Evolutionary conservation across 1,284 basidiomycete species (phyloP).

Genomic region (Kwoniella shivajii): DNA sequence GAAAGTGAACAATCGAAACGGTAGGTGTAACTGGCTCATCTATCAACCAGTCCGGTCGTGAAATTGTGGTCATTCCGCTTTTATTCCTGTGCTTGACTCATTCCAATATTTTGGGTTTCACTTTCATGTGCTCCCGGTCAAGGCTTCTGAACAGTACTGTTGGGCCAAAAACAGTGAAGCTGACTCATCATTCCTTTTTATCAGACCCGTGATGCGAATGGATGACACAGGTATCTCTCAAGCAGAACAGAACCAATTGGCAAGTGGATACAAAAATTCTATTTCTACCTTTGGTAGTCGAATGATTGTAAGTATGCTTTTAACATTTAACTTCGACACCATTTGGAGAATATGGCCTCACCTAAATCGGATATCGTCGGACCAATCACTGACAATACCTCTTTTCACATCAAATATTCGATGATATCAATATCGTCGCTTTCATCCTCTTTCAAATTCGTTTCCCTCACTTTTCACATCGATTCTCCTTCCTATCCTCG

Average conservation of each 20-base stretch:
- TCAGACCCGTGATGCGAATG: constrained; percentile 53
- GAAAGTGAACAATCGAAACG: constrained; percentile 55
- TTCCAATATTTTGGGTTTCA: too few species aligned
- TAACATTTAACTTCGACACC: background rate
- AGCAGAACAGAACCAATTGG: constrained; percentile 47
- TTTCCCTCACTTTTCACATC: background rate
- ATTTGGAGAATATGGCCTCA: too few species aligned
- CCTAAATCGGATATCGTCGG: too few species aligned
- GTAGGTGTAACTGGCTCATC: constrained; percentile 15
- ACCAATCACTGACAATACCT: too few species aligned
- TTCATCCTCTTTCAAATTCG: background rate
- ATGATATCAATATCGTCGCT: background rate
- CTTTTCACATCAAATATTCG: background rate
- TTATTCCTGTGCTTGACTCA: too few species aligned
- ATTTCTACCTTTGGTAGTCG: constrained; percentile 39
- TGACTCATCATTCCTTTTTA: too few species aligned
- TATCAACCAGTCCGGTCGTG: too few species aligned
- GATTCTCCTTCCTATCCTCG: background rate
- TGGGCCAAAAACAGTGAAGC: too few species aligned
- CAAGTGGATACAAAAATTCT: constrained; percentile 41
- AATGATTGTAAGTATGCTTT: constrained; percentile 36
- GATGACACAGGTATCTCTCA: constrained; percentile 44
- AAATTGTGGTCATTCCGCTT: too few species aligned
- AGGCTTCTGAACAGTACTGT: too few species aligned
- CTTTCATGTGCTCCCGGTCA: too few species aligned